These are phyloP conservation scores for Plasmopara muralis DNA, from an alignment of 352 stramenopile genomes.

Conservation along the genomic window DNA sequence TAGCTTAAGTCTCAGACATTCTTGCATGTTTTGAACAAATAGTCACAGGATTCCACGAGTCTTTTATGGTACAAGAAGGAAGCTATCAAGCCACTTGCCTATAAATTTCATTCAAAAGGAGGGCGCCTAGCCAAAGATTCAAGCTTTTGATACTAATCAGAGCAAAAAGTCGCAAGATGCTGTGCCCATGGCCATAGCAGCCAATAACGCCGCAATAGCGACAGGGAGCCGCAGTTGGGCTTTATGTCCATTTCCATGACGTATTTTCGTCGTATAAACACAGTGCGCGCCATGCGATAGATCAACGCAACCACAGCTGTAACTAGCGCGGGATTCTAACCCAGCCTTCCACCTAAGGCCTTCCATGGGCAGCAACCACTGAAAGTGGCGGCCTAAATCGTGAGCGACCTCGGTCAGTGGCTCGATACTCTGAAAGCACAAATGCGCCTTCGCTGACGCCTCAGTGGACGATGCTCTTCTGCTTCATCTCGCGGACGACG, in stretches of 20 bases:
- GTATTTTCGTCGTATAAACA: slow-evolving; percentile 97
- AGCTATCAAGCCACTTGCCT: slow-evolving; percentile 11
- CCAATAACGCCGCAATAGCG: slow-evolving; percentile 83
- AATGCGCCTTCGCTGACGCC: slow-evolving; percentile 81
- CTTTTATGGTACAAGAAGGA: slow-evolving; percentile 22
- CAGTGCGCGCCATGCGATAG: slow-evolving; percentile 94
- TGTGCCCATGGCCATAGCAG: slow-evolving; percentile 9
- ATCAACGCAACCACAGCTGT: slow-evolving; percentile 67
- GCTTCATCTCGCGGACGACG: slow-evolving; percentile 85
- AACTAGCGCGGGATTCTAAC: slow-evolving; percentile 27
- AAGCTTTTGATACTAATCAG: slow-evolving; percentile 5
- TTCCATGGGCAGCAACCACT: slow-evolving; percentile 63
- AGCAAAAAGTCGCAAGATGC: slow-evolving; percentile 30
- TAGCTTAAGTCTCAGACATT: too few species aligned
- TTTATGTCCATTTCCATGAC: slow-evolving; percentile 98
- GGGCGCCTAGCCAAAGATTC: slow-evolving; percentile 15
- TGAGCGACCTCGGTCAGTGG: slow-evolving; percentile 86
- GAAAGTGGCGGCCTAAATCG: slow-evolving; percentile 73
- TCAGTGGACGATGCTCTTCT: slow-evolving; percentile 87
- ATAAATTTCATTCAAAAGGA: slow-evolving; percentile 13
- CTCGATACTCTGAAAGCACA: slow-evolving; percentile 90
- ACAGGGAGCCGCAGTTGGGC: slow-evolving; percentile 91
- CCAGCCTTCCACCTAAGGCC: slow-evolving; percentile 37
- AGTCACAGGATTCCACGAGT: slow-evolving; percentile 91
- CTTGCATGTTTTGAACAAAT: slow-evolving; percentile 89